Evolutionary conservation across 768 basidiomycete genomes (phyloP), one percentile per base, ranked within the genome.

Genomic region (Plicaturopsis crispa): DNA sequence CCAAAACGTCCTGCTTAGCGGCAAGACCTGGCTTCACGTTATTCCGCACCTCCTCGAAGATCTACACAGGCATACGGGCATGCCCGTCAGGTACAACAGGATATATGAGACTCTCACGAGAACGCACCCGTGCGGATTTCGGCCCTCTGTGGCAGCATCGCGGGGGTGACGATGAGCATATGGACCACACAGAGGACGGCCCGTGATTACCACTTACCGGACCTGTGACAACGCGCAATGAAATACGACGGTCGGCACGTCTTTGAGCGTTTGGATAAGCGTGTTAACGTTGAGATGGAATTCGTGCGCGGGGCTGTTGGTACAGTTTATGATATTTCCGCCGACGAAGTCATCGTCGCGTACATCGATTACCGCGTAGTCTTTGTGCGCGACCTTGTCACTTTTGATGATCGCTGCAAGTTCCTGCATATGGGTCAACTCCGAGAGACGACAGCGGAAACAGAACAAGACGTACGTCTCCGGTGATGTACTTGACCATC

Each of bases 281-380:
- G 62, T 55, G 49, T 80, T 69, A 21, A 88, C 75, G 16, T 60
- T 67, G 36, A 54, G 60, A 24, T 71, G 53, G 56, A 89, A 87
- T 35, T 66, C 66, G 20, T 54, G 43, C 6, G 84, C 84, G 1
- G 88, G 88, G 23, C 67, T 52, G 50, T 84, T 75, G 41, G 73
- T 50, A 30, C 74, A 68, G 44, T 73, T 69, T 47, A 70, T 76
- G 55, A 91, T 86, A 54, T 90, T 82, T 24, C 88, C 88, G 47
- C 88, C 88, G 8, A 53, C 63, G 57, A 69, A 84, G 47, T 91
- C 88, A 40, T 80, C 74, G 55, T 88, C 87, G n/a, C 88, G 79
- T 22, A 91, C 88, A 55, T 91, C 88, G 28, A 91, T 72, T 31
- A 91, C 70, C 21, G 81, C 56, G 53, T 79, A 90, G 53, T 89